Base-by-base conservation (phyloP, 192 early-diverging fungal species). In the Rhizophagus clarus region DNA sequence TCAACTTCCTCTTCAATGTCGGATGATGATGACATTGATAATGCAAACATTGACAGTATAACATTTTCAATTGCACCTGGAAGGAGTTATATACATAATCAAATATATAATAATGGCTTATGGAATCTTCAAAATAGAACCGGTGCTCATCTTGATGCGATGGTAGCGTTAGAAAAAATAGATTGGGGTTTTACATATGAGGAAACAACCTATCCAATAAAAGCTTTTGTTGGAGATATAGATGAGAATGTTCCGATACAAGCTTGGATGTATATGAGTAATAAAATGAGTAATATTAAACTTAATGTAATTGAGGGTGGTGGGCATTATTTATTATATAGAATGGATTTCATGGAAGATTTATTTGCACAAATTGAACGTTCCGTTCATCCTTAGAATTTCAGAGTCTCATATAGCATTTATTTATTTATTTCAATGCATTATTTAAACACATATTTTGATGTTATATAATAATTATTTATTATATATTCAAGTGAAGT, bases 341-440 rank as follows among this genome's bases (percentile, higher is more conserved):
- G 77, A 51, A 78, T 78, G 77, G 77, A 78, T 69, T 78, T 78
- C 51, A 78, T 78, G 77, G 77, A 78, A 47, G 77, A 78, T 31
- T 78, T 78, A 56, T 78, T 78, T 63, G 34, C 47, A 61, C 24
- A 28, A n/a, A 37, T 74, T 32, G 49, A 51, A 56, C n/a, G n/a
- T 15, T 22, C 73, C 11, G 28, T 74, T 20, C 12, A 70, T 7
- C 31, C 34, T 17, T 56, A 70, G 29, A 70, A 37, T n/a, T 9
- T 70, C 34, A 70, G 34, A 7, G 34, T 6, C 34, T 37, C 34
- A 37, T 37, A 11, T 9, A 42, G 31, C 51, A 56, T 56, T 56
- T 20, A 56, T 56, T 56, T 56, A 20, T 56, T 56, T 22, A 20
- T 20, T 51, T 56, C 17, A 22, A 56, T 56, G 5, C 51, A 56